A percentile compares a stretch with the other conserved stretches of the same genome.
Evolutionary conservation across 108 stramenopile species (phyloP).

Genomic region (Fragilariopsis cylindrus): DNA sequence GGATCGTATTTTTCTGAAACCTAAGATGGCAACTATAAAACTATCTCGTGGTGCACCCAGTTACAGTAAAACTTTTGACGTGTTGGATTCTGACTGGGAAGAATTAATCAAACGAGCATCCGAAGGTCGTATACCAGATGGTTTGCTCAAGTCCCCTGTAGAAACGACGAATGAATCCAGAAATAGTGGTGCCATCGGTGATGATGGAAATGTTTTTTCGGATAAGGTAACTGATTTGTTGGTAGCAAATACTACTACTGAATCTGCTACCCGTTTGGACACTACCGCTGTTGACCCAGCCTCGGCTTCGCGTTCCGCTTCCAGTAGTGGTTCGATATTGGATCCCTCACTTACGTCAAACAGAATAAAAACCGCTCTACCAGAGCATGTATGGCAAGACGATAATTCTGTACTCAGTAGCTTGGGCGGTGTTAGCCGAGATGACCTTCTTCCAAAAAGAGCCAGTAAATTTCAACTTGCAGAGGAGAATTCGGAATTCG

Average conservation of each 20-base stretch:
- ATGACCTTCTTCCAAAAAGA: constrained; percentile 21
- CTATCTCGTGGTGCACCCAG: neutral
- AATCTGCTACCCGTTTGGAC: neutral
- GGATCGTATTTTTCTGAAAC: constrained; percentile 17
- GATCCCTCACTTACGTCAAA: neutral
- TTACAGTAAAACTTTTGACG: constrained; percentile 8
- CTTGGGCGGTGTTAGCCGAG: constrained; percentile 34
- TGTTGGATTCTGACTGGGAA: constrained; percentile 30
- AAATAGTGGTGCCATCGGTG: neutral
- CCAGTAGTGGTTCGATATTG: neutral
- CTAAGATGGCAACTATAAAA: constrained; percentile 19
- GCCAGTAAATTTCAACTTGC: constrained; percentile 50
- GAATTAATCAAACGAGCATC: constrained; percentile 28
- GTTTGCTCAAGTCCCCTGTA: constrained; percentile 18
- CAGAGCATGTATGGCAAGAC: constrained; percentile 37
- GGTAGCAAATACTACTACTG: neutral
- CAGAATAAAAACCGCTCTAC: constrained; percentile 1
- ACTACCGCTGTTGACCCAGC: neutral
- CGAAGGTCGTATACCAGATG: constrained; percentile 38
- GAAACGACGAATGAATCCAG: neutral
- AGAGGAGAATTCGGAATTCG: constrained; percentile 53
- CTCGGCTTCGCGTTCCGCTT: neutral
- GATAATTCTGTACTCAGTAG: constrained; percentile 39
- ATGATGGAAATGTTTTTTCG: neutral
- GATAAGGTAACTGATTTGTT: neutral